phyloP scores from a whole-genome alignment of 129 eudicot genomes.

The Artemisia argyi region DNA sequence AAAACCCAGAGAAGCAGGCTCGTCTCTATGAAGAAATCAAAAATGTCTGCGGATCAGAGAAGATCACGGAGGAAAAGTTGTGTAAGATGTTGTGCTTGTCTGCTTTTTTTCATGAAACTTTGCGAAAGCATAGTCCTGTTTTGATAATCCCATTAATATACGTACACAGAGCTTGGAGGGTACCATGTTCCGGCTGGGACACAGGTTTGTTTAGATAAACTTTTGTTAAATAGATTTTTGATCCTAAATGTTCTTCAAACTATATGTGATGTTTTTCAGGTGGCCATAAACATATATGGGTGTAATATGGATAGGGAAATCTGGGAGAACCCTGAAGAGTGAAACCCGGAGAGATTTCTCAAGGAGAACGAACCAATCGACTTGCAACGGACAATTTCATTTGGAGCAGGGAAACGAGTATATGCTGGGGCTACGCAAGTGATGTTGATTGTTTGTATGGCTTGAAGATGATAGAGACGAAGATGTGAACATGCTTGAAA shows the following conservation, averaged over 20 bases:
- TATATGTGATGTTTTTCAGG: conserved; percentile 8
- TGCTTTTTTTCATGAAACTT: not conserved
- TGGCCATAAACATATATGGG: conserved; percentile 36
- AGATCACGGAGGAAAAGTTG: conserved; percentile 14
- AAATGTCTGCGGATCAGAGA: conserved; percentile 7
- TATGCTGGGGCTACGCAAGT: conserved; percentile 19
- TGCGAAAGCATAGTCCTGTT: not conserved
- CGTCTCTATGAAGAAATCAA: not conserved
- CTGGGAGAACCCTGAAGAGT: conserved; percentile 50
- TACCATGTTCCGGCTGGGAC: conserved; percentile 7
- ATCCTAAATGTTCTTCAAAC: not conserved
- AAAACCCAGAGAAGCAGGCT: conserved; percentile 2
- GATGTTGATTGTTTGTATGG: conserved; percentile 12
- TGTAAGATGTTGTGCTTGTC: not conserved
- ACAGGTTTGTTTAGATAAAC: conserved; percentile 8
- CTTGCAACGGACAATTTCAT: conserved; percentile 14
- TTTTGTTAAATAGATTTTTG: not conserved
- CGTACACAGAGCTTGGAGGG: conserved; percentile 1
- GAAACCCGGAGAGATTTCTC: conserved; percentile 43
- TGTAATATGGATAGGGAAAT: conserved; percentile 38
- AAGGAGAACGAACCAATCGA: conserved; percentile 16
- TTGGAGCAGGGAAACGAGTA: conserved; percentile 20
- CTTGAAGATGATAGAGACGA: not conserved
- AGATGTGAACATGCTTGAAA: conserved; percentile 2
- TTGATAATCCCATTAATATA: not conserved